These are phyloP conservation scores for Kwoniella shandongensis DNA, from an alignment of 768 basidiomycete species.

Conservation along the genomic window DNA sequence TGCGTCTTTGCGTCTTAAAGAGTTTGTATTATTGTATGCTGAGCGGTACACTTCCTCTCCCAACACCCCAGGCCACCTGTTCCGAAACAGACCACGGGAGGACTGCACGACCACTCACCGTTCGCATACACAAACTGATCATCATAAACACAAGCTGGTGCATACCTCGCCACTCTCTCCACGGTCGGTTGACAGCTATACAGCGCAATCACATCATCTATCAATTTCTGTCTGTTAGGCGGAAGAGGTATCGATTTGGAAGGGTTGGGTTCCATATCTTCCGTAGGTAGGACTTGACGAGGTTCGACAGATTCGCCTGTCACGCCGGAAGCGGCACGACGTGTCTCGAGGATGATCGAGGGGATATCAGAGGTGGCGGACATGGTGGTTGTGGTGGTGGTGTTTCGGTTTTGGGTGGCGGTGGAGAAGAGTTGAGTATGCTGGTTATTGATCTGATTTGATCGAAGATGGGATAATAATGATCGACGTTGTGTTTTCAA, in stretches of 20 bases:
- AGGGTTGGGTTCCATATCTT: constrained; percentile 53
- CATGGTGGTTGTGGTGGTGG: constrained; percentile 18
- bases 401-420: background rate
- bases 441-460: background rate
- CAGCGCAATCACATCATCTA: constrained; percentile 57
- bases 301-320: constrained; percentile 56
- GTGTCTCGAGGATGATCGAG: constrained; percentile 39
- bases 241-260: constrained; percentile 54
- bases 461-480: constrained; percentile 2
- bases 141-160: constrained; percentile 44
- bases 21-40: no score
- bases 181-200: constrained; percentile 56
- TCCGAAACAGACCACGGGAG: no score
- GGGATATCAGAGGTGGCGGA: constrained; percentile 32
- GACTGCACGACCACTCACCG: constrained; percentile 26
- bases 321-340: constrained; percentile 45
- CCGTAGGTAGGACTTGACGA: constrained; percentile 52
- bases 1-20: no score
- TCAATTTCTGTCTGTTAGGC: constrained; percentile 54
- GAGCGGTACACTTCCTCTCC: no score
- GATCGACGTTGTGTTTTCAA: background rate
- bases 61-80: no score
- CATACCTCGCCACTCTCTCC: constrained; percentile 55
- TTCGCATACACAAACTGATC: constrained; percentile 57
- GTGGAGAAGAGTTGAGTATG: background rate